Conservation (phyloP, 1,139 yeast species). For the Petasospora fabianii region DNA sequence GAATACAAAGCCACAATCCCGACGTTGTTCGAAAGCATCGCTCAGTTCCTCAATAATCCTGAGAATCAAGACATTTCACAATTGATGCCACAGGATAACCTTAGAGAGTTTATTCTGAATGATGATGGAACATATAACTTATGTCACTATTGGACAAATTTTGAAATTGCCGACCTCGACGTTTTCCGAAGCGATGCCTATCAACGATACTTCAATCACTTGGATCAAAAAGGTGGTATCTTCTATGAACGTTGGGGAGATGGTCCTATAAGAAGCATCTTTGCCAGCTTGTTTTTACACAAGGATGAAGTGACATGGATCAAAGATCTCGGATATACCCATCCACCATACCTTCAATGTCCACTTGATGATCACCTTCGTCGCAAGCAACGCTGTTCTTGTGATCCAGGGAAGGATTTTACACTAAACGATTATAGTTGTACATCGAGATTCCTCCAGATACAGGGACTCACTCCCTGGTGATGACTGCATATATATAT, state of each 20-base stretch:
- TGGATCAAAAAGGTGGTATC: conserved; percentile 54
- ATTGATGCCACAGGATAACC: conserved; percentile 43
- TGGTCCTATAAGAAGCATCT: conserved; percentile 60
- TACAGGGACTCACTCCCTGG: conserved; percentile 3
- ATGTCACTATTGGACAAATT: conserved; percentile 64
- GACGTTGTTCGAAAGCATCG: conserved; percentile 55
- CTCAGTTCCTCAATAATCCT: conserved; percentile 41
- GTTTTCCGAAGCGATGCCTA: conserved; percentile 51
- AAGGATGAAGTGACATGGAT: conserved; percentile 48
- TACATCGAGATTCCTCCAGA: conserved; percentile 16
- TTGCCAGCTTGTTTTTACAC: conserved; percentile 46
- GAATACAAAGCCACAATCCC: conserved; percentile 59
- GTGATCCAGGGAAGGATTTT: conserved; percentile 42
- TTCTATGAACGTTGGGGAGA: conserved; percentile 67
- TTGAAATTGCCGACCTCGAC: conserved; percentile 53
- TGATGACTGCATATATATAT: neutral
- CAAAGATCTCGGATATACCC: conserved; percentile 53
- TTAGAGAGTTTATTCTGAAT: conserved; percentile 45
- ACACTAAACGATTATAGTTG: conserved; percentile 50
- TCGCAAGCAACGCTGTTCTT: conserved; percentile 43
- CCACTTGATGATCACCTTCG: conserved; percentile 45
- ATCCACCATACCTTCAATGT: conserved; percentile 56
- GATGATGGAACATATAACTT: conserved; percentile 55
- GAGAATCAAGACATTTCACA: conserved; percentile 32
- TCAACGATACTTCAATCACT: conserved; percentile 43